Conservation (phyloP, 2,329 filamentous ascomycete species). For the Myriosclerotinia scirpicola region DNA sequence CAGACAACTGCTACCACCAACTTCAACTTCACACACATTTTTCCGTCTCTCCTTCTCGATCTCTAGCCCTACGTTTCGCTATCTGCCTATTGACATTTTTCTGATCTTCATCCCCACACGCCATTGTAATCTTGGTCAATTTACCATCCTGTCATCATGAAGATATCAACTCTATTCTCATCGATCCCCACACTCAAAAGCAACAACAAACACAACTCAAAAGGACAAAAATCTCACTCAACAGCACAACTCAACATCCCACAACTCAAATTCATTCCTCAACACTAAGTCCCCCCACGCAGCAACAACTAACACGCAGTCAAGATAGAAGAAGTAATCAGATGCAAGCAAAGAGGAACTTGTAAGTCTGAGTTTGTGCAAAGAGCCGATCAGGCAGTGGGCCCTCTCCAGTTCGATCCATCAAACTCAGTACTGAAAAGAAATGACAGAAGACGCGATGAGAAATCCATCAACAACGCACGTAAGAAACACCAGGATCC, state of each 20-base stretch:
- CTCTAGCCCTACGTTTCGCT: no score
- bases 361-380: not conserved
- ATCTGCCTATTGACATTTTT: not conserved
- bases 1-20: not conserved
- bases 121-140: slow-evolving; percentile 3
- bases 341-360: slow-evolving; percentile 18
- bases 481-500: slow-evolving; percentile 19
- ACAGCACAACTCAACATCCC: slow-evolving; percentile 4
- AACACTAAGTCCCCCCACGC: not conserved
- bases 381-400: not conserved
- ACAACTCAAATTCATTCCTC: slow-evolving; percentile 18
- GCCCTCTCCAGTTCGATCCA: not conserved
- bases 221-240: not conserved
- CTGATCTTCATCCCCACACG: slow-evolving; percentile 6
- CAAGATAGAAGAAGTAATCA: slow-evolving; percentile 18
- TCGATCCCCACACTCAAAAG: slow-evolving; percentile 12
- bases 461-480: slow-evolving; percentile 4
- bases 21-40: not conserved
- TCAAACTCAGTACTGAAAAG: not conserved
- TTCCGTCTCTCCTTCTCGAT: not conserved
- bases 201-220: slow-evolving; percentile 1
- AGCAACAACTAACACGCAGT: slow-evolving; percentile 17
- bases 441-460: not conserved
- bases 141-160: not conserved
- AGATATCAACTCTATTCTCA: not conserved